phyloP scores from a whole-genome alignment of 2,329 filamentous ascomycete species.

The Exophiala phaeomuriformis region DNA sequence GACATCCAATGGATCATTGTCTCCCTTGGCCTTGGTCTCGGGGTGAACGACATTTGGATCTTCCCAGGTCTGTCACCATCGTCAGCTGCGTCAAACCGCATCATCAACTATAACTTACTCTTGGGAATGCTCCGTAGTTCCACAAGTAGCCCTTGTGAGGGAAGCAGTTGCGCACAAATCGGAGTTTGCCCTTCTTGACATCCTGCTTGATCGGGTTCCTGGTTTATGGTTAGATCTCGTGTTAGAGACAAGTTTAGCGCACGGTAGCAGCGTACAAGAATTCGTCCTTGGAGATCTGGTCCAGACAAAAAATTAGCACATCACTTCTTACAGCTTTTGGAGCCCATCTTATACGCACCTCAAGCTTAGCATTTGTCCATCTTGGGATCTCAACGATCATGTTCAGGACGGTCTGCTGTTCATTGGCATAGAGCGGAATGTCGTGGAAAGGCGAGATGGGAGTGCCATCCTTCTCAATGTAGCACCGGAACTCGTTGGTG shows the following conservation, averaged over 20 bases:
- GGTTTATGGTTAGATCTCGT: constrained; percentile 2
- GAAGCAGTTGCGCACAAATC: constrained; percentile 99
- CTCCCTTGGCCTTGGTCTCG: constrained; percentile 99
- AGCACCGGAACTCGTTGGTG: constrained; percentile 95
- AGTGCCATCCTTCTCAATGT: constrained; percentile 93
- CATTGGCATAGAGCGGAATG: constrained; percentile 94
- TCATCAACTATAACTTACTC: constrained; percentile 52
- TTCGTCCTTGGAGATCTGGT: constrained; percentile 96
- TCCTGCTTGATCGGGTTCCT: constrained; percentile 98
- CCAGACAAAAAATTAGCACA: constrained; percentile 3
- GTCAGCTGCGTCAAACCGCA: constrained; percentile 1
- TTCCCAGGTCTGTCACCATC: constrained; percentile 75
- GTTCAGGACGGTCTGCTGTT: constrained; percentile 92
- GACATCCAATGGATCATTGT: constrained; percentile 98
- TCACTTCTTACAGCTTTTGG: constrained; percentile 9
- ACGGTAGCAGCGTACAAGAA: constrained; percentile 47
- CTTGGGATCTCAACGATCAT: constrained; percentile 99
- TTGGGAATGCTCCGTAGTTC: constrained; percentile 99
- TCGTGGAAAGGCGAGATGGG: constrained; percentile 96
- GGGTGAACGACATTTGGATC: constrained; percentile 93
- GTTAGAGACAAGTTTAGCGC: background rate
- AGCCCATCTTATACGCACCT: constrained; percentile 58
- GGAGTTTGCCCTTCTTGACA: constrained; percentile 98
- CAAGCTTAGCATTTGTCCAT: constrained; percentile 99
- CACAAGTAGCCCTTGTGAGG: constrained; percentile 99